Base-by-base conservation (phyloP, 2,329 filamentous ascomycete species). In the Rasamsonia emersonii region DNA sequence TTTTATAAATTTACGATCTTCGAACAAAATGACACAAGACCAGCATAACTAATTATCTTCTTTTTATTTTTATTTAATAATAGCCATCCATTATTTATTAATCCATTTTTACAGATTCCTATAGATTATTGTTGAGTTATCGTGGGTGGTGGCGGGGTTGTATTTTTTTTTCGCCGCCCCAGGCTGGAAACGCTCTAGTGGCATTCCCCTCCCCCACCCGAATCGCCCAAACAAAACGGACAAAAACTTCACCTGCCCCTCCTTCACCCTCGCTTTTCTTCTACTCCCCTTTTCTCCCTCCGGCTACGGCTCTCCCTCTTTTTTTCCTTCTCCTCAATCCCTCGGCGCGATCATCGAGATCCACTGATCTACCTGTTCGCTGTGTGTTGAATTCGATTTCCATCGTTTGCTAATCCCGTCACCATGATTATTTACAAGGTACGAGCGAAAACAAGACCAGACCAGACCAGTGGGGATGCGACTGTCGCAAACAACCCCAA, bases 371-470 rank as follows among this genome's bases (percentile, higher is more conserved):
- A n/a, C n/a, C n/a, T n/a, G n/a, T n/a, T n/a, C n/a, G n/a, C n/a
- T n/a, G n/a, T n/a, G n/a, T n/a, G n/a, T n/a, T n/a, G n/a, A n/a
- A n/a, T n/a, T n/a, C n/a, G n/a, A n/a, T n/a, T n/a, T n/a, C n/a
- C 36, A 34, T 42, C 41, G 26, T 33, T 25, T 30, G 27, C 38
- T 33, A 33, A 23, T 33, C 35, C 60, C 63, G 64, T 53, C 73
- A 81, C 65, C 53, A 85, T 85, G 80, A 71, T 82, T 60, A 82
- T 85, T 58, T 84, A 62, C 75, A 78, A 70, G 65, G 79, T 82
- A 61, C 39, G 67, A 51, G 20, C 18, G 18, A 13, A 18, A 23
- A 23, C 9, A 24, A 13, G n/a, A 3, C 9, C 6, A 14, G 18
- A n/a, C 14, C n/a, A 20, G n/a, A n/a, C n/a, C n/a, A n/a, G n/a